These are phyloP conservation scores for Bipolaris cookei DNA, from an alignment of 2,329 filamentous ascomycete genomes.

Conservation along the genomic window DNA sequence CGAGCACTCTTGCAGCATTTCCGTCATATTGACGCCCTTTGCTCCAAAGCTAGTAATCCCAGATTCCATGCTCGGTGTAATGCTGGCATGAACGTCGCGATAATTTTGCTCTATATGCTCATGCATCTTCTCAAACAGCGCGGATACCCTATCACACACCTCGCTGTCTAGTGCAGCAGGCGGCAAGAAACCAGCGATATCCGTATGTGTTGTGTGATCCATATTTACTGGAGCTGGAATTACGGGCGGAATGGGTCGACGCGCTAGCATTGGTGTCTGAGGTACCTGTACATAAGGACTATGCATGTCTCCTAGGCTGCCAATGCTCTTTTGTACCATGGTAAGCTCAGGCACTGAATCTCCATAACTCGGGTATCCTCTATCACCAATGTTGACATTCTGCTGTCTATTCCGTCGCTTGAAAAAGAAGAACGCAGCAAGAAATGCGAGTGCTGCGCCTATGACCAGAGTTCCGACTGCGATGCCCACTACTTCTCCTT, in stretches of 20 bases:
- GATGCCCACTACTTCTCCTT: constrained; percentile 31
- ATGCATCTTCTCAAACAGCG: constrained; percentile 37
- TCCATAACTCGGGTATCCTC: constrained; percentile 22
- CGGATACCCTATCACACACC: constrained; percentile 27
- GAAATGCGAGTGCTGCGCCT: constrained; percentile 39
- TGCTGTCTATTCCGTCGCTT: constrained; percentile 29
- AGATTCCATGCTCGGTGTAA: constrained; percentile 42
- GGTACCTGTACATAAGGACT: constrained; percentile 39
- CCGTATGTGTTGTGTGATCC: constrained; percentile 18
- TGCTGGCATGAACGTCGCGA: constrained; percentile 43
- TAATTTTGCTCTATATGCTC: constrained; percentile 43
- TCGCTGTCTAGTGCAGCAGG: constrained; percentile 31
- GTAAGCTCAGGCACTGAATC: constrained; percentile 35
- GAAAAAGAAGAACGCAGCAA: constrained; percentile 39
- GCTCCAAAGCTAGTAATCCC: constrained; percentile 38
- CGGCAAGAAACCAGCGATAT: constrained; percentile 31
- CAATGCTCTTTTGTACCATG: constrained; percentile 30
- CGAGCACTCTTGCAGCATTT: constrained; percentile 33
- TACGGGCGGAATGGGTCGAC: not conserved
- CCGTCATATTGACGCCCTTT: constrained; percentile 30
- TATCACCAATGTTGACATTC: constrained; percentile 7
- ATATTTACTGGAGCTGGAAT: constrained; percentile 10
- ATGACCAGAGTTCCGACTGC: constrained; percentile 32
- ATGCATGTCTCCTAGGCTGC: constrained; percentile 17
- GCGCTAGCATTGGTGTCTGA: constrained; percentile 26